Conservation (phyloP, 192 early-diverging fungal species). For the Coemansia sp. region DNA sequence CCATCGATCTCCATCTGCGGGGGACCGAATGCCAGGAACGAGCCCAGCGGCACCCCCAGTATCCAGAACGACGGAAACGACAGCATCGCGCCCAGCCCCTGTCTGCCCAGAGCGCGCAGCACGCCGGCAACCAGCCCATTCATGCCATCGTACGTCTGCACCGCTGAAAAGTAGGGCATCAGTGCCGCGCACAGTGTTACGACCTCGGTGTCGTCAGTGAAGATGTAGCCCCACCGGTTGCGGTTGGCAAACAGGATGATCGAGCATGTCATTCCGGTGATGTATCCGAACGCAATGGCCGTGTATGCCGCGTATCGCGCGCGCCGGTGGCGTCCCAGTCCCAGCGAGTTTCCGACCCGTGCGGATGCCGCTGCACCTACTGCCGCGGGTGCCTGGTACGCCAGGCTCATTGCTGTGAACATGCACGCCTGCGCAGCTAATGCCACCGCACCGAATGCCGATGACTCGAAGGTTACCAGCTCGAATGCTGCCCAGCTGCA, state of each 20-base stretch:
- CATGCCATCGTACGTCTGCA: slow-evolving; percentile 56
- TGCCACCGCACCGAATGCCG: slow-evolving; percentile 69
- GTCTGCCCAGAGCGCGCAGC: slow-evolving; percentile 57
- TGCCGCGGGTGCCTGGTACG: slow-evolving; percentile 71
- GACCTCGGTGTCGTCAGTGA: slow-evolving; percentile 30
- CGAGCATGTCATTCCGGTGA: slow-evolving; percentile 62
- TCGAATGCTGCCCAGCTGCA: slow-evolving; percentile 86
- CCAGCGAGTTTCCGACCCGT: slow-evolving; percentile 76
- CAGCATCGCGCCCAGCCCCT: slow-evolving; percentile 53
- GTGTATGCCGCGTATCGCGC: slow-evolving; percentile 60
- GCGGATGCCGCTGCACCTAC: slow-evolving; percentile 76
- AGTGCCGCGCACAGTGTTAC: slow-evolving; percentile 28
- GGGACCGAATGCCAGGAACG: slow-evolving; percentile 56
- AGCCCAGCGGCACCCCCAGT: slow-evolving; percentile 54
- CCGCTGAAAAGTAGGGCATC: slow-evolving; percentile 44
- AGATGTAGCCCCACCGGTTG: slow-evolving; percentile 66
- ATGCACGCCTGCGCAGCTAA: slow-evolving; percentile 84
- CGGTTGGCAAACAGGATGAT: slow-evolving; percentile 58
- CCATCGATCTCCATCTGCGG: slow-evolving; percentile 39
- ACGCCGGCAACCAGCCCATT: slow-evolving; percentile 60
- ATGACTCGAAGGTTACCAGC: slow-evolving; percentile 68
- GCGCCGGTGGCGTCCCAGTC: slow-evolving; percentile 56
- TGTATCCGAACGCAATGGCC: slow-evolving; percentile 60
- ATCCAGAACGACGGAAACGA: slow-evolving; percentile 58
- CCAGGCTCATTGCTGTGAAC: slow-evolving; percentile 66